phyloP scores from a whole-genome alignment of 176 grass and related monocot genomes.

The Dendrocalamus sinicus region DNA sequence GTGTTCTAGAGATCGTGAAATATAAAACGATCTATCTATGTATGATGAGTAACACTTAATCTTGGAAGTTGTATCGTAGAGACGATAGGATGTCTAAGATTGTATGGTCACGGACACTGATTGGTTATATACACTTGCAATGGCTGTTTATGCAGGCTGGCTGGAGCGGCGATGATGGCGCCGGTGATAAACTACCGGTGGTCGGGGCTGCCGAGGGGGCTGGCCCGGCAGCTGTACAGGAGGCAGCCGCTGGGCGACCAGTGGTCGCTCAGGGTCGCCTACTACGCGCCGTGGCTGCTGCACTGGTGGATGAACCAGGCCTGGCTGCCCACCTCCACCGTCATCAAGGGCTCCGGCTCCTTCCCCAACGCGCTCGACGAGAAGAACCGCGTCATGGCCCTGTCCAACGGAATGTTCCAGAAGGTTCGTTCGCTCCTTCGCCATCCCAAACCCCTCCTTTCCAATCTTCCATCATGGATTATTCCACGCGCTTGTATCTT shows the following conservation, averaged over 20 bases:
- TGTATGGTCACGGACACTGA: neutral
- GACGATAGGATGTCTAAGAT: neutral
- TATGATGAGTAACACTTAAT: too few relatives aligned
- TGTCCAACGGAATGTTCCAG: conserved; percentile 52
- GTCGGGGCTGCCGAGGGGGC: conserved; percentile 57
- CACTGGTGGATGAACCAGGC: conserved; percentile 88
- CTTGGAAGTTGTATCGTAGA: too few relatives aligned
- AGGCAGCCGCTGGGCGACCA: conserved; percentile 64
- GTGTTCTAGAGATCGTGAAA: neutral
- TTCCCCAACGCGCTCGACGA: conserved; percentile 76
- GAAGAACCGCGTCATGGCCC: conserved; percentile 52
- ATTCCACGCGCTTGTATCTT: neutral
- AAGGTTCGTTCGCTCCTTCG: conserved; percentile 35
- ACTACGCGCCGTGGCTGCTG: conserved; percentile 80
- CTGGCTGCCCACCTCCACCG: conserved; percentile 75
- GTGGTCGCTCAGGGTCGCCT: conserved; percentile 68
- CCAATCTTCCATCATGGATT: neutral
- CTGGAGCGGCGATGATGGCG: conserved; percentile 61
- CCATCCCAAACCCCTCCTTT: neutral
- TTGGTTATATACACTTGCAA: neutral
- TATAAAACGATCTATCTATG: too few relatives aligned
- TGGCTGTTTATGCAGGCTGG: conserved; percentile 40
- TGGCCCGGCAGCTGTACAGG: conserved; percentile 53
- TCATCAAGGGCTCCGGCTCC: conserved; percentile 55
- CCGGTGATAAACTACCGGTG: conserved; percentile 88